phyloP scores from a whole-genome alignment of 164 flowering plant genomes.

The Stephania japonica region DNA sequence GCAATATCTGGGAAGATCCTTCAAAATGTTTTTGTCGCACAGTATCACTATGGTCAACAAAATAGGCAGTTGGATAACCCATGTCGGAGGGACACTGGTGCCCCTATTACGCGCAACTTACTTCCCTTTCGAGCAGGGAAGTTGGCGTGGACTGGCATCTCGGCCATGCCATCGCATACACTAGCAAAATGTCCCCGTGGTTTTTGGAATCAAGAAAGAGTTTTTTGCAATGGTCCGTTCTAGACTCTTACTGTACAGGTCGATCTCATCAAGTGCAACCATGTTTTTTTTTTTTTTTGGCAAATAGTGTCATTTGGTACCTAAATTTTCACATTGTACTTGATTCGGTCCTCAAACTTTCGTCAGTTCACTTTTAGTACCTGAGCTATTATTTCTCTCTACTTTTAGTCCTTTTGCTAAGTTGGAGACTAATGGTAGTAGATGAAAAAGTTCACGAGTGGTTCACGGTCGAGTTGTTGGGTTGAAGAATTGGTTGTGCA shows the following conservation, averaged over 20 bases:
- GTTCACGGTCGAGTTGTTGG: no score
- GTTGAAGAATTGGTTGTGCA: no score
- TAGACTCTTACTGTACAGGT: slow-evolving; percentile 57
- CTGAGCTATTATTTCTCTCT: no score
- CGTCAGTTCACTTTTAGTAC: no score
- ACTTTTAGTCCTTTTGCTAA: no score
- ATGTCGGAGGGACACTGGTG: slow-evolving; percentile 38
- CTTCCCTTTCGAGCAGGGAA: slow-evolving; percentile 67
- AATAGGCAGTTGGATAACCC: slow-evolving; percentile 52
- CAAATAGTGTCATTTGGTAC: no score
- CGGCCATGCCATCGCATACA: slow-evolving; percentile 61
- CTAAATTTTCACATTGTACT: no score
- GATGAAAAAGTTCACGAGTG: no score
- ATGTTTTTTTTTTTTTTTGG: slow-evolving; percentile 15
- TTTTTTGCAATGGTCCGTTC: slow-evolving; percentile 97
- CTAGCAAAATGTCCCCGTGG: slow-evolving; percentile 43
- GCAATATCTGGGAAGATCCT: slow-evolving; percentile 79
- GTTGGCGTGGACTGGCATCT: slow-evolving; percentile 59
- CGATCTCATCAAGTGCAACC: slow-evolving; percentile 28
- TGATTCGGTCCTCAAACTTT: no score
- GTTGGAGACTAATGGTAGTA: no score
- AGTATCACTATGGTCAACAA: slow-evolving; percentile 48
- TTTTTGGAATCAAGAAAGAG: slow-evolving; percentile 47
- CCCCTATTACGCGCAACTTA: slow-evolving; percentile 44
- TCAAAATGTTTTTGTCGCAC: slow-evolving; percentile 62